Percentiles rank a stretch among this genome's conserved stretches.
Evolutionary conservation across 306 rosid genomes (phyloP).

Genomic region (Hippophae gyantsensis): DNA sequence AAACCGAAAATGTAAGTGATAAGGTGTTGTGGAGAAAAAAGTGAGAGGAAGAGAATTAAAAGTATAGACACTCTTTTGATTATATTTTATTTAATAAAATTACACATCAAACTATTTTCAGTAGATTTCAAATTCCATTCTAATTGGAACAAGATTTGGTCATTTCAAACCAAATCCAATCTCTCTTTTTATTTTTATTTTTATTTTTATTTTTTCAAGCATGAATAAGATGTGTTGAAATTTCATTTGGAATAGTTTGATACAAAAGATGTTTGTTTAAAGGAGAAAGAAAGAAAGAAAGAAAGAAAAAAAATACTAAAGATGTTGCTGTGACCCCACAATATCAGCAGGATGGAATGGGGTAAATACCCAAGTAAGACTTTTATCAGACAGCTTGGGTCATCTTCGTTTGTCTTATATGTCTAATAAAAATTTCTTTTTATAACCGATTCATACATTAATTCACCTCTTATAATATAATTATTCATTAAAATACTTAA

Average conservation of each 20-base stretch:
- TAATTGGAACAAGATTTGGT: slow-evolving; percentile 34
- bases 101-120: slow-evolving; percentile 5
- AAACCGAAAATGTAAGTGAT: slow-evolving; percentile 45
- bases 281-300: neutral
- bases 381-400: slow-evolving; percentile 23
- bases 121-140: slow-evolving; percentile 25
- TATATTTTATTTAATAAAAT: slow-evolving; percentile 9
- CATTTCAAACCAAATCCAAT: slow-evolving; percentile 18
- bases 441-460: no score
- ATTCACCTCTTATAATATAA: no score
- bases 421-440: slow-evolving; percentile 22
- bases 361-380: slow-evolving; percentile 27
- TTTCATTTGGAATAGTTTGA: slow-evolving; percentile 11
- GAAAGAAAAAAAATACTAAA: slow-evolving; percentile 5
- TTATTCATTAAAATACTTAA: no score
- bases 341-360: slow-evolving; percentile 52
- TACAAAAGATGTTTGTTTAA: no score
- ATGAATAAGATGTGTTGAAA: slow-evolving; percentile 9
- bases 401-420: slow-evolving; percentile 50
- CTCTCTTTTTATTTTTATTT: neutral
- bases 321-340: slow-evolving; percentile 29
- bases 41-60: slow-evolving; percentile 15
- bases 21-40: slow-evolving; percentile 37
- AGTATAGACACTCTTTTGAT: slow-evolving; percentile 12
- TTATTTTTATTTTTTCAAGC: neutral